phyloP scores from a whole-genome alignment of 805 yeast species.

The Helenozyma rhizophorensis region DNA sequence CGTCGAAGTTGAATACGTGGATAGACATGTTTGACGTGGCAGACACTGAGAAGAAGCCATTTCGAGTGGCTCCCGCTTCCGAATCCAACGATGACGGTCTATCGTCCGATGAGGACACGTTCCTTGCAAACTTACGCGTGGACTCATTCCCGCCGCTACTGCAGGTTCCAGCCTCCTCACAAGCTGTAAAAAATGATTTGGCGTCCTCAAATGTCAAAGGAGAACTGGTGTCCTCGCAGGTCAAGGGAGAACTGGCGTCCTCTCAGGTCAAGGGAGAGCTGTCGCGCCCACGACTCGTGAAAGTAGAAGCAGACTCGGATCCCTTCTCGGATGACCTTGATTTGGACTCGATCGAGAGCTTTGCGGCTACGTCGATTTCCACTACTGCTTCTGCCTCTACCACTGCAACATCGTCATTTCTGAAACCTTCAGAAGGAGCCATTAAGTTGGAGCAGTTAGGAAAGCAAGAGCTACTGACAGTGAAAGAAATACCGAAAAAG shows the following conservation, averaged over 20 bases:
- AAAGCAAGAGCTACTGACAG: too few relatives aligned
- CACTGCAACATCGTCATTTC: too few relatives aligned
- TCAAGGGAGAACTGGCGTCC: too few relatives aligned
- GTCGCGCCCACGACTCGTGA: too few relatives aligned
- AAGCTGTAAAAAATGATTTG: too few relatives aligned
- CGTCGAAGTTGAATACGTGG: slow-evolving; percentile 22
- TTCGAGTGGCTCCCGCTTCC: not conserved
- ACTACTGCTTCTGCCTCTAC: slow-evolving; percentile 2
- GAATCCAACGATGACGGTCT: slow-evolving; percentile 5
- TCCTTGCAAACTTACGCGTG: slow-evolving; percentile 10
- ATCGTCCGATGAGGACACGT: slow-evolving; percentile 25
- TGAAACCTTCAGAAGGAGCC: too few relatives aligned
- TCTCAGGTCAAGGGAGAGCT: too few relatives aligned
- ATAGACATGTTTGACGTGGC: slow-evolving; percentile 25
- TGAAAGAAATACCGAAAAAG: slow-evolving; percentile 10
- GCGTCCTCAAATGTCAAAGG: too few relatives aligned
- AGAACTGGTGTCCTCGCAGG: too few relatives aligned
- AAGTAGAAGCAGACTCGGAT: slow-evolving; percentile 9
- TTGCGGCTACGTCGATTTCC: slow-evolving; percentile 6
- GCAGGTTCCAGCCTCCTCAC: not conserved
- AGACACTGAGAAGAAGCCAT: not conserved
- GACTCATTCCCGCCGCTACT: slow-evolving; percentile 6
- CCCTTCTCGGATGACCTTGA: slow-evolving; percentile 18
- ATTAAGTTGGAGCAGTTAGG: too few relatives aligned
- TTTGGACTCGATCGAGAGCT: slow-evolving; percentile 8